Evolutionary conservation across 129 eudicot species (phyloP), one percentile per base, ranked within the genome.

Genomic region (Rutidosis leptorrhynchoides): DNA sequence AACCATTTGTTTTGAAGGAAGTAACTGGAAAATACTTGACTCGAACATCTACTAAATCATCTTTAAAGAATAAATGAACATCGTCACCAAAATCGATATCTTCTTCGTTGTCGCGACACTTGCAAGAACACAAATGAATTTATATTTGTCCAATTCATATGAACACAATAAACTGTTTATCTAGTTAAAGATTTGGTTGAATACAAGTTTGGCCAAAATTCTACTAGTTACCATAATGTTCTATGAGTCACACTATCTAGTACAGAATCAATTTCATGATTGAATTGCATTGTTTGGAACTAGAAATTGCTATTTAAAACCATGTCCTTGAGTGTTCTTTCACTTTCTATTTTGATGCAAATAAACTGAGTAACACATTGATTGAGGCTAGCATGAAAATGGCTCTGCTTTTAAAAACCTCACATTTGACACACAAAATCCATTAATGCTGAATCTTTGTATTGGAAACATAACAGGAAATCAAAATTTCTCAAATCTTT

Each of bases 351-450:
- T 66, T 74, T 66, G 78, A 73, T 65, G 73, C 62, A 57, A 74
- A 29, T 65, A 30, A 74, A 74, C 61, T 65, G 61, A 74, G 72
- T 55, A 27, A 26, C 65, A 73, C 12, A 49, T 6, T 15, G 65
- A 65, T 48, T 73, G 35, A 56, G 65, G 45, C 40, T 74, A 74
- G 61, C 78, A 74, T 65, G 22, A 74, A 52, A 74, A 74, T 65
- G 59, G 73, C 37, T 65, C 58, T 57, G 68, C 42, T 74, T 74
- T 65, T 74, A 45, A 54, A 63, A 48, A 20, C 76, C 65, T 64
- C 65, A 74, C 37, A 55, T 35, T 51, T 22, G 28, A 46, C 12
- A 54, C 65, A 69, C 43, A 56, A 58, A 65, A 65, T 56, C 61
- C 35, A 57, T 65, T 6, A 43, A 42, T 65, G 73, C 60, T 65